Conservation (phyloP, 1,139 yeast species). For the Pichia sp. region DNA sequence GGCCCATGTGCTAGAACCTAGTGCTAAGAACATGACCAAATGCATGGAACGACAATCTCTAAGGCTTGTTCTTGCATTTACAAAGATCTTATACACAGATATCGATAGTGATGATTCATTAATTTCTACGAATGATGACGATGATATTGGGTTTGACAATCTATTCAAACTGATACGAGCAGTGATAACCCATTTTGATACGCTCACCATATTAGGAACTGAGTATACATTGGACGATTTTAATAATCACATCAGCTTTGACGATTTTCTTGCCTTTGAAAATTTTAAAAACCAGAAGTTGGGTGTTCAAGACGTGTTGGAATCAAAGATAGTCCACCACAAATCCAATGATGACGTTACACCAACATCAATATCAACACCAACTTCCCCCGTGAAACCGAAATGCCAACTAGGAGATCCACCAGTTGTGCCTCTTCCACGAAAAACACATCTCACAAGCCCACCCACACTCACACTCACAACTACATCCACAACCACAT, state of each 20-base stretch:
- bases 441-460: slow-evolving; percentile 7
- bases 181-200: slow-evolving; percentile 18
- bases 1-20: slow-evolving; percentile 18
- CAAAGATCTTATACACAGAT: slow-evolving; percentile 25
- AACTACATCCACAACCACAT: neutral
- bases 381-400: slow-evolving; percentile 11
- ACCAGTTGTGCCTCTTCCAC: slow-evolving; percentile 12
- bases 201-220: slow-evolving; percentile 15
- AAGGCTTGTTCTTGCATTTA: slow-evolving; percentile 23
- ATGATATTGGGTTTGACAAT: slow-evolving; percentile 24
- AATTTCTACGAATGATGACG: slow-evolving; percentile 9
- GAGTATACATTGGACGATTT: slow-evolving; percentile 16
- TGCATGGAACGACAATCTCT: slow-evolving; percentile 22
- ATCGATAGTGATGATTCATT: slow-evolving; percentile 7
- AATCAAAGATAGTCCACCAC: slow-evolving; percentile 3
- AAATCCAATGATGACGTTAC: neutral
- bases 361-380: neutral
- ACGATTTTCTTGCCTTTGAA: slow-evolving; percentile 22
- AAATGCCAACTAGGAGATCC: neutral
- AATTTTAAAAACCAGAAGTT: slow-evolving; percentile 14
- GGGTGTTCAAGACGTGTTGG: slow-evolving; percentile 9
- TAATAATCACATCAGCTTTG: slow-evolving; percentile 19
- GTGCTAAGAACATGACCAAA: slow-evolving; percentile 17
- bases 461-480: neutral
- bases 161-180: slow-evolving; percentile 24